Conservation (phyloP, 306 rosid genomes). For the Trifolium repens region DNA sequence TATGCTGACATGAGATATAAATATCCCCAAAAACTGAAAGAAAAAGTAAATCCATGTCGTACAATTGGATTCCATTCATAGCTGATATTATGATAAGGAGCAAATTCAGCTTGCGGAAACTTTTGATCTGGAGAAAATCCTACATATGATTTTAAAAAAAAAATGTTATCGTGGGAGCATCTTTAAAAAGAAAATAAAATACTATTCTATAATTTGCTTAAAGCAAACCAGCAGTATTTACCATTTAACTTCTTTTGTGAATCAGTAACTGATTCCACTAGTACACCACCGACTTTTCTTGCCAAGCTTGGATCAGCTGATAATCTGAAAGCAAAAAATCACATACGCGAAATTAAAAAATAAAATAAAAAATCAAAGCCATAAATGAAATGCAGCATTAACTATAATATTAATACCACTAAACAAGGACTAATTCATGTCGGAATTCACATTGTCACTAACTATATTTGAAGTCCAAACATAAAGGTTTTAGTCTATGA, state of each 20-base stretch:
- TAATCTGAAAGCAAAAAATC: slow-evolving; percentile 55
- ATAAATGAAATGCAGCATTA: slow-evolving; percentile 4
- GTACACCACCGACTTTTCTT: slow-evolving; percentile 66
- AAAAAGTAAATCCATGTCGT: slow-evolving; percentile 41
- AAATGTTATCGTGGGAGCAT: slow-evolving; percentile 39
- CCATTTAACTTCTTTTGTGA: slow-evolving; percentile 50
- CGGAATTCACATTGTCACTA: background rate
- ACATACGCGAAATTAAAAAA: slow-evolving; percentile 25
- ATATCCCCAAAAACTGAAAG: slow-evolving; percentile 12
- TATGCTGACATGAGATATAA: slow-evolving; percentile 12
- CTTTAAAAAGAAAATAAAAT: slow-evolving; percentile 33
- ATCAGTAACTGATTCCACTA: slow-evolving; percentile 61
- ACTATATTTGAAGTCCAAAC: background rate
- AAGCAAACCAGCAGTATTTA: slow-evolving; percentile 40
- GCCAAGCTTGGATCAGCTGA: slow-evolving; percentile 62
- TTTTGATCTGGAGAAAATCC: slow-evolving; percentile 85
- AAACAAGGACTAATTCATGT: slow-evolving; percentile 30
- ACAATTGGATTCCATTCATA: slow-evolving; percentile 89
- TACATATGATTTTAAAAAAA: slow-evolving; percentile 40
- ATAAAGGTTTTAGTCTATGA: background rate
- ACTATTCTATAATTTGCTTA: slow-evolving; percentile 2
- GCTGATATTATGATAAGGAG: slow-evolving; percentile 66
- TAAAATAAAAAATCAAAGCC: slow-evolving; percentile 27
- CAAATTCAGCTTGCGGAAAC: slow-evolving; percentile 83
- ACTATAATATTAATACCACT: slow-evolving; percentile 3